These are phyloP conservation scores for Fusarium begoniae DNA, from an alignment of 2,329 filamentous ascomycete genomes.

Conservation along the genomic window DNA sequence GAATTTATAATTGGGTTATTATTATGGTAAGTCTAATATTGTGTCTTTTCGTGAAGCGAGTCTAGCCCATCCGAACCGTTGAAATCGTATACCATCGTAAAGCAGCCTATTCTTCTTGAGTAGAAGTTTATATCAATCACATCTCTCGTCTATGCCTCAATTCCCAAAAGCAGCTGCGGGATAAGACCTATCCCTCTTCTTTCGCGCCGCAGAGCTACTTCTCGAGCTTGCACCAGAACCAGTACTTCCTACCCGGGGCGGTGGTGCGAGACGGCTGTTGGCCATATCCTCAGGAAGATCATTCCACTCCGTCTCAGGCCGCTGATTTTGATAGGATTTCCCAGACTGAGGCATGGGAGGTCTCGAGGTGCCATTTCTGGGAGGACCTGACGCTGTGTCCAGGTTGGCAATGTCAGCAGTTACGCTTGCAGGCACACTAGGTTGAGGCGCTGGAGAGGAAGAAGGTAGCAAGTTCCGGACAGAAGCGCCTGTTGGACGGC, in stretches of 20 bases:
- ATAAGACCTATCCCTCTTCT: constrained; percentile 69
- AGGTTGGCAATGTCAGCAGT: constrained; percentile 48
- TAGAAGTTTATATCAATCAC: not conserved
- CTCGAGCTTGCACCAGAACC: constrained; percentile 60
- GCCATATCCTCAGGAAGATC: constrained; percentile 71
- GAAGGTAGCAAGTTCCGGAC: constrained; percentile 35
- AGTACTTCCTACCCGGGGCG: constrained; percentile 45
- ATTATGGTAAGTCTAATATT: constrained; percentile 4
- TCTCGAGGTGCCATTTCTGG: constrained; percentile 30
- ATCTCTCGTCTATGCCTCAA: constrained; percentile 26
- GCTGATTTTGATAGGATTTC: constrained; percentile 66
- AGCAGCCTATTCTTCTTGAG: not conserved
- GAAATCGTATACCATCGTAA: constrained; percentile 25
- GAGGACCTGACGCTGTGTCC: constrained; percentile 39
- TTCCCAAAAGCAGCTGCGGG: constrained; percentile 69
- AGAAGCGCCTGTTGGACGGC: constrained; percentile 52
- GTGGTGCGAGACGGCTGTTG: constrained; percentile 44
- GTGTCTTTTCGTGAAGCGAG: not conserved
- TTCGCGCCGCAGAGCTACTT: constrained; percentile 63
- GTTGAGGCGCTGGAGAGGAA: constrained; percentile 26
- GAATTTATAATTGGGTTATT: not conserved
- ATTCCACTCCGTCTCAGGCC: constrained; percentile 72
- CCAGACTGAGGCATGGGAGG: constrained; percentile 44
- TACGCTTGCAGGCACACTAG: constrained; percentile 36
- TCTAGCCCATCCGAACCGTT: constrained; percentile 9